Conservation (phyloP, 2,329 filamentous ascomycete species). For the Leptographium wingfieldii region DNA sequence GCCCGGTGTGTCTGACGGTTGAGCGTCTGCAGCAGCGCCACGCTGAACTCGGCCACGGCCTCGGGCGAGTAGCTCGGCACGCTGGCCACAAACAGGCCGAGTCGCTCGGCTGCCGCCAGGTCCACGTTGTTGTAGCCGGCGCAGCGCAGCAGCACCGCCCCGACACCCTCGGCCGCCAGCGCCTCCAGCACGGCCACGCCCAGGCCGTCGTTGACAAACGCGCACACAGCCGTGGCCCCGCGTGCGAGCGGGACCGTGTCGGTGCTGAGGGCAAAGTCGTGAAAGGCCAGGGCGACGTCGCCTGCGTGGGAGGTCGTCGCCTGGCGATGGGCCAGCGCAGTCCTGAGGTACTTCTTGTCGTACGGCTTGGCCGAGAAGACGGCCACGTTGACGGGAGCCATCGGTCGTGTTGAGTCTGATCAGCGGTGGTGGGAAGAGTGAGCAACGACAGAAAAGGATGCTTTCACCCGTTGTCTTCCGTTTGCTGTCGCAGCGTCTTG, state of each 20-base stretch:
- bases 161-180: conserved; percentile 37
- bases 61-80: conserved; percentile 58
- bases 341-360: conserved; percentile 41
- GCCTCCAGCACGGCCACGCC: conserved; percentile 35
- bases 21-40: conserved; percentile 54
- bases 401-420: neutral
- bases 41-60: conserved; percentile 56
- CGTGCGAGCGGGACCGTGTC: conserved; percentile 43
- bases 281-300: conserved; percentile 34
- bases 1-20: conserved; percentile 56
- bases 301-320: conserved; percentile 21
- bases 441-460: no score
- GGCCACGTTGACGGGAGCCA: conserved; percentile 37
- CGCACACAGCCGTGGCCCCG: conserved; percentile 45
- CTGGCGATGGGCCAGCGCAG: neutral
- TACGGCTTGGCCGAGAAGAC: conserved; percentile 55
- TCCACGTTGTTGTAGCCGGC: conserved; percentile 59
- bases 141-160: conserved; percentile 51
- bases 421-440: no score
- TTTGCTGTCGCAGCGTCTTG: no score
- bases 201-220: conserved; percentile 55
- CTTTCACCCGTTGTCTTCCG: no score
- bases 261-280: conserved; percentile 41
- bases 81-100: conserved; percentile 49
- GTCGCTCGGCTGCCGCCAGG: conserved; percentile 37